phyloP scores from a whole-genome alignment of 1,139 yeast genomes.

The Nadsonia starkeyi-henricii region DNA sequence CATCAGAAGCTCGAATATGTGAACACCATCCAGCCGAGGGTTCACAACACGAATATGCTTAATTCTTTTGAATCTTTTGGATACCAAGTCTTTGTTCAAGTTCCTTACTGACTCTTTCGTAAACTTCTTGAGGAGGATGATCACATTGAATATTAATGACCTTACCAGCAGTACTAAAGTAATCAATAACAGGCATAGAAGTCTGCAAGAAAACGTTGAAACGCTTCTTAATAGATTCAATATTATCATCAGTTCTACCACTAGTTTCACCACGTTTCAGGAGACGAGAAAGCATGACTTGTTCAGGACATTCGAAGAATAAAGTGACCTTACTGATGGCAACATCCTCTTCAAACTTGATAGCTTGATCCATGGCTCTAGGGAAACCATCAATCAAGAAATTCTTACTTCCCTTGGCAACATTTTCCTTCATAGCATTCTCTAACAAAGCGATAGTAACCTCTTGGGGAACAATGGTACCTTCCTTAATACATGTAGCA shows the following conservation, averaged over 20 bases:
- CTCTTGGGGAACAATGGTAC: slow-evolving; percentile 90
- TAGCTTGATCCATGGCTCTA: slow-evolving; percentile 94
- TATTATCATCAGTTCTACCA: slow-evolving; percentile 87
- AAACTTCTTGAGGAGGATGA: slow-evolving; percentile 66
- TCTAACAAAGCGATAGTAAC: slow-evolving; percentile 74
- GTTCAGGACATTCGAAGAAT: slow-evolving; percentile 90
- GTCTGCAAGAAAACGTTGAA: slow-evolving; percentile 78
- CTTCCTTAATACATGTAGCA: slow-evolving; percentile 72
- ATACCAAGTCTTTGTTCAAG: slow-evolving; percentile 36
- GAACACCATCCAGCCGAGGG: too few species aligned
- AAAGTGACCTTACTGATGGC: slow-evolving; percentile 65
- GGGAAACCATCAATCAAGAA: slow-evolving; percentile 95
- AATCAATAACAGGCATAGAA: slow-evolving; percentile 87
- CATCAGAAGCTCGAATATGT: too few species aligned
- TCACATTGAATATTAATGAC: slow-evolving; percentile 74
- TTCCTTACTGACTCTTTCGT: slow-evolving; percentile 42
- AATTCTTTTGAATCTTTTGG: background rate
- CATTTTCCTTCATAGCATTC: slow-evolving; percentile 55
- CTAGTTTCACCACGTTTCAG: slow-evolving; percentile 88
- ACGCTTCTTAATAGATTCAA: slow-evolving; percentile 80
- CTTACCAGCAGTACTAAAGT: slow-evolving; percentile 59
- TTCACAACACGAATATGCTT: too few species aligned
- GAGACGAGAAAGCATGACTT: slow-evolving; percentile 71
- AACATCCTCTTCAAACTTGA: slow-evolving; percentile 72
- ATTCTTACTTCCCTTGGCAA: slow-evolving; percentile 37